These are phyloP conservation scores for Trichosporon sp. DNA, from an alignment of 1,284 basidiomycete species.

Conservation along the genomic window DNA sequence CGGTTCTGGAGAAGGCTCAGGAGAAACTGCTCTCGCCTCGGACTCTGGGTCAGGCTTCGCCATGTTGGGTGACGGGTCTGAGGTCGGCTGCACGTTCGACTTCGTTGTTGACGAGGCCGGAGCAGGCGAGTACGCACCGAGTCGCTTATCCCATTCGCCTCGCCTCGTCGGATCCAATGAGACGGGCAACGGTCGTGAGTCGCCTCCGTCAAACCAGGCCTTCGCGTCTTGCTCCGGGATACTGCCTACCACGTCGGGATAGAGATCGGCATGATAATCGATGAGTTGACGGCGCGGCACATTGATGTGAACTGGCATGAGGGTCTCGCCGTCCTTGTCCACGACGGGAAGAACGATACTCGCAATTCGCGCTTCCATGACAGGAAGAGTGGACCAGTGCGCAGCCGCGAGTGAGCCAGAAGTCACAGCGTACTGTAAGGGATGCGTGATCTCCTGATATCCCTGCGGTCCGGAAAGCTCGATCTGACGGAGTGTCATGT, in stretches of 20 bases:
- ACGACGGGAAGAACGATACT: slow-evolving; percentile 40
- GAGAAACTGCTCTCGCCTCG: not conserved
- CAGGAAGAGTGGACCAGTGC: slow-evolving; percentile 38
- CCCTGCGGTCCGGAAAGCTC: slow-evolving; percentile 42
- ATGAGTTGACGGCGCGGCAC: slow-evolving; percentile 50
- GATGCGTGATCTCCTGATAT: slow-evolving; percentile 39
- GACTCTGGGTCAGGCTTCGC: not conserved
- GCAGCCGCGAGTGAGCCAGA: slow-evolving; percentile 39
- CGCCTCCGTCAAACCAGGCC: slow-evolving; percentile 43
- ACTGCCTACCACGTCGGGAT: slow-evolving; percentile 39
- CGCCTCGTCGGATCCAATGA: slow-evolving; percentile 35
- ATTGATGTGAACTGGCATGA: slow-evolving; percentile 45
- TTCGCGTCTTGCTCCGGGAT: slow-evolving; percentile 39
- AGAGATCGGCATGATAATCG: slow-evolving; percentile 50
- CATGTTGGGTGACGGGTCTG: not conserved
- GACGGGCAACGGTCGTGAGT: slow-evolving; percentile 29
- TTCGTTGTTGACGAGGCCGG: not conserved
- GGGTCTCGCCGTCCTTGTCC: slow-evolving; percentile 42
- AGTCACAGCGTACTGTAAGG: slow-evolving; percentile 36
- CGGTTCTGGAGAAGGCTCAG: not conserved
- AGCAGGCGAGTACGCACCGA: not conserved
- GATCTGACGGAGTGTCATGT: slow-evolving; percentile 48
- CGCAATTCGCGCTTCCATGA: slow-evolving; percentile 50
- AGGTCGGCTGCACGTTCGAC: not conserved
- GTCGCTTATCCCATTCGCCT: slow-evolving; percentile 25